A percentile compares a stretch with the other conserved stretches of the same genome.
Conservation (phyloP, 768 basidiomycete genomes). For the Cubamyces lactineus region DNA sequence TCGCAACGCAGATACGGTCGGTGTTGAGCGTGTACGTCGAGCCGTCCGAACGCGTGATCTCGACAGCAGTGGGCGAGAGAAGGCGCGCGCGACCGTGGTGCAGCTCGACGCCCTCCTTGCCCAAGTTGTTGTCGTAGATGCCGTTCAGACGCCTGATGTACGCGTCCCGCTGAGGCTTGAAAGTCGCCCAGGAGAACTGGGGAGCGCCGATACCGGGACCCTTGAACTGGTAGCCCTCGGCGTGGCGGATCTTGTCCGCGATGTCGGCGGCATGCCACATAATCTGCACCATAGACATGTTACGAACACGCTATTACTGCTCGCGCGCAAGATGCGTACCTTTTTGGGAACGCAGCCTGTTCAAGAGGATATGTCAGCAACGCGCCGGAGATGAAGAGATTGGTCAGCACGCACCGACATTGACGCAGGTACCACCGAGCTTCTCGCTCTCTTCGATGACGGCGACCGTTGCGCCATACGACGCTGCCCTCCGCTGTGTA, state of each 20-base stretch:
- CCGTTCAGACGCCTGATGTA: slow-evolving; percentile 89
- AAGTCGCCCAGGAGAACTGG: slow-evolving; percentile 85
- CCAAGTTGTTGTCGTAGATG: slow-evolving; percentile 90
- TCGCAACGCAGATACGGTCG: slow-evolving; percentile 81
- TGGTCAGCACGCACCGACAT: slow-evolving; percentile 66
- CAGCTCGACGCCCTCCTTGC: slow-evolving; percentile 85
- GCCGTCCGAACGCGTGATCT: slow-evolving; percentile 73
- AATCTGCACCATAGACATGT: slow-evolving; percentile 51
- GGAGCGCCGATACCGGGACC: slow-evolving; percentile 53
- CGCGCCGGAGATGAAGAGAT: not conserved
- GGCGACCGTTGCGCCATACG: slow-evolving; percentile 92
- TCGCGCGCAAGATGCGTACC: slow-evolving; percentile 42
- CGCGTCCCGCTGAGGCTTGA: slow-evolving; percentile 95
- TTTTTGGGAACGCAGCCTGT: slow-evolving; percentile 97
- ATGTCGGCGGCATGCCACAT: slow-evolving; percentile 98
- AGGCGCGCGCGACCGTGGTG: slow-evolving; percentile 80
- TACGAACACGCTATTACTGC: not conserved
- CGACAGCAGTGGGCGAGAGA: slow-evolving; percentile 65
- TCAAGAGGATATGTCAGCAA: not conserved
- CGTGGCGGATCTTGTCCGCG: slow-evolving; percentile 80
- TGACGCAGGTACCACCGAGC: slow-evolving; percentile 96
- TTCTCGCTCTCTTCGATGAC: slow-evolving; percentile 75
- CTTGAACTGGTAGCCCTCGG: slow-evolving; percentile 74
- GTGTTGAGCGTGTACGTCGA: slow-evolving; percentile 70
- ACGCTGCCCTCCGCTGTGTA: slow-evolving; percentile 84